Conservation (phyloP, 2,329 filamentous ascomycete genomes). For the Curvularia lunata region DNA sequence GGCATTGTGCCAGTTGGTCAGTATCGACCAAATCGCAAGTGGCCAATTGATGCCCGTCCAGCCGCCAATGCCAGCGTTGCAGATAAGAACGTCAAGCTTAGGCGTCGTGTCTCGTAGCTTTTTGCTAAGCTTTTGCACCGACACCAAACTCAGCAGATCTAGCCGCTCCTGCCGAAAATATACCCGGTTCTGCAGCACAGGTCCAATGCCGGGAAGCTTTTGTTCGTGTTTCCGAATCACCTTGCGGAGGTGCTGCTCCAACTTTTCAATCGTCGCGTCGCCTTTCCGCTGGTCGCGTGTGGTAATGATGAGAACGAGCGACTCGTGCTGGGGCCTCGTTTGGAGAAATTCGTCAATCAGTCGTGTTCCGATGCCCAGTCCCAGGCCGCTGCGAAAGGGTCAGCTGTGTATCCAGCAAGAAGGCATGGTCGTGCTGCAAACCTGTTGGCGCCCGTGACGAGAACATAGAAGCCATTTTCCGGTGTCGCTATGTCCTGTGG, state of each 20-base stretch:
- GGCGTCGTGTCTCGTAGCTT: constrained; percentile 64
- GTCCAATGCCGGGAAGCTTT: constrained; percentile 48
- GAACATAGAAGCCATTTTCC: constrained; percentile 58
- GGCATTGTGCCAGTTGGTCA: constrained; percentile 70
- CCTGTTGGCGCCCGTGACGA: constrained; percentile 90
- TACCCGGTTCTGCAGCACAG: constrained; percentile 53
- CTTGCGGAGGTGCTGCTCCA: constrained; percentile 67
- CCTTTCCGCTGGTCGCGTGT: constrained; percentile 80
- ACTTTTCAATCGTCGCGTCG: constrained; percentile 69
- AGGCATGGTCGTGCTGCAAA: constrained; percentile 45
- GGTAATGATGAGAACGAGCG: constrained; percentile 81
- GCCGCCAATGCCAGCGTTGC: constrained; percentile 88
- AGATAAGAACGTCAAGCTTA: constrained; percentile 77
- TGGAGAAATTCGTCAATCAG: constrained; percentile 88
- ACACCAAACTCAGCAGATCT: constrained; percentile 63
- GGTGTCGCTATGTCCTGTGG: constrained; percentile 32
- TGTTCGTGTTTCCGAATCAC: constrained; percentile 48
- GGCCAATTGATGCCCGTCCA: constrained; percentile 81
- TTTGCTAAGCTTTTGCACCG: constrained; percentile 61
- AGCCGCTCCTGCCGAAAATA: constrained; percentile 63
- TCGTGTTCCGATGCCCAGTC: constrained; percentile 80
- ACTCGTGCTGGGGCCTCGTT: constrained; percentile 68
- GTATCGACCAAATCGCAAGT: constrained; percentile 60
- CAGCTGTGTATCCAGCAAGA: constrained; percentile 24
- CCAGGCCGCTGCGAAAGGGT: constrained; percentile 73